Conservation (phyloP, 139 green algal species). For the Micractinium conductrix region DNA sequence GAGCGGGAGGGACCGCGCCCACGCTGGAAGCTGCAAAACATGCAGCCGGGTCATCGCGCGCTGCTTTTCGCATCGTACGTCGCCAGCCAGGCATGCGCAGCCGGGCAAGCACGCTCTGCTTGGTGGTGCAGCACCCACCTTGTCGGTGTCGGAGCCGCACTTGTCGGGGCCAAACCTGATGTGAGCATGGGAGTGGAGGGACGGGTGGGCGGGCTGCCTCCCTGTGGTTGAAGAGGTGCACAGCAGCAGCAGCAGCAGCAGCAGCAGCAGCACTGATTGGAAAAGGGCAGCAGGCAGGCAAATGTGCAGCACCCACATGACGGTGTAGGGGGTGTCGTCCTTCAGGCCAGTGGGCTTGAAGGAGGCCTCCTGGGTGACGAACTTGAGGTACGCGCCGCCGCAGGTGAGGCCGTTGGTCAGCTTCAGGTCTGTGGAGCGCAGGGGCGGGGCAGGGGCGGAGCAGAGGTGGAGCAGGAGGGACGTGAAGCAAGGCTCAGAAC, state of each 20-base stretch:
- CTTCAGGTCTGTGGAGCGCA: too few species aligned
- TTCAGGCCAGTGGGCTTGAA: slow-evolving; percentile 69
- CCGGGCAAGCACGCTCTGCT: background rate
- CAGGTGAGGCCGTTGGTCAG: slow-evolving; percentile 74
- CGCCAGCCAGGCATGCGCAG: background rate
- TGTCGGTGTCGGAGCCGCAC: slow-evolving; percentile 89
- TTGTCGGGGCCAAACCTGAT: slow-evolving; percentile 99
- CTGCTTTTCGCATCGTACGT: too few species aligned
- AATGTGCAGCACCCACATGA: too few species aligned
- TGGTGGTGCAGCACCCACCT: slow-evolving; percentile 36
- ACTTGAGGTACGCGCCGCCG: slow-evolving; percentile 94
- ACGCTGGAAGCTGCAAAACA: background rate
- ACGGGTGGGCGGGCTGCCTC: too few species aligned
- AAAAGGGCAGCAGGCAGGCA: too few species aligned
- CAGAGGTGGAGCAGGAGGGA: too few species aligned
- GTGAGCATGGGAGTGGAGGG: too few species aligned
- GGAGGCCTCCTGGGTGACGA: slow-evolving; percentile 66
- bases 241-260: too few species aligned
- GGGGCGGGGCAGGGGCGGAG: too few species aligned
- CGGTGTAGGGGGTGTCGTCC: slow-evolving; percentile 90
- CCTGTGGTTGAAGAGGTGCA: too few species aligned
- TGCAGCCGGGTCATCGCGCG: background rate
- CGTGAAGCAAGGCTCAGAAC: too few species aligned
- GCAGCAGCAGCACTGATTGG: too few species aligned
- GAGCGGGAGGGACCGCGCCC: background rate